These are phyloP conservation scores for Aristolochia fimbriata DNA, from an alignment of 164 flowering plant genomes.

Conservation along the genomic window DNA sequence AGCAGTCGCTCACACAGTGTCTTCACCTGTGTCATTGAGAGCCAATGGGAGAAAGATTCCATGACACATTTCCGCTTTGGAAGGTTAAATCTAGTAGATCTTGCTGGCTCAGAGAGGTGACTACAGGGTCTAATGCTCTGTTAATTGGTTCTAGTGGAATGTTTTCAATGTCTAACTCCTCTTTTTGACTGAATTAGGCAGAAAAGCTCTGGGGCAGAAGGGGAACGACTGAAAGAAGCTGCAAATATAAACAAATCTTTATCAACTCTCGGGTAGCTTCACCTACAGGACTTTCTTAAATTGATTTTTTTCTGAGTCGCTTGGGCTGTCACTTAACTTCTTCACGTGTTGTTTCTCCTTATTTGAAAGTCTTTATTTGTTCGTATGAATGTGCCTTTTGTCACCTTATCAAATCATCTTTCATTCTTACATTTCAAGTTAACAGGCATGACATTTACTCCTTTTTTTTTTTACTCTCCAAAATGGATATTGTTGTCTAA, in stretches of 20 bases:
- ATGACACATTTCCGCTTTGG: constrained; percentile 69
- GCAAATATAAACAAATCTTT: constrained; percentile 88
- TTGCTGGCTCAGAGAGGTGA: constrained; percentile 98
- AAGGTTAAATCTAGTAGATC: constrained; percentile 80
- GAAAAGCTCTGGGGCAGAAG: constrained; percentile 94
- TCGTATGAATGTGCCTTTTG: no score
- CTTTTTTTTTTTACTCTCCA: neutral
- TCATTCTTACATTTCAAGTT: no score
- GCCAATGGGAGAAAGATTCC: constrained; percentile 79
- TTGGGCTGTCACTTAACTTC: no score
- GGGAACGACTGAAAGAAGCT: constrained; percentile 91
- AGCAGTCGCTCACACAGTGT: constrained; percentile 97
- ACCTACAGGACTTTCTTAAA: constrained; percentile 1
- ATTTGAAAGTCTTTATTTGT: no score
- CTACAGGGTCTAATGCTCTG: neutral
- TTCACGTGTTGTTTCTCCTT: no score
- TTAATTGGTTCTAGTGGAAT: neutral
- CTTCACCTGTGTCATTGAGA: constrained; percentile 81
- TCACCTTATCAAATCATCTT: no score
- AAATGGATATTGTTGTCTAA: neutral
- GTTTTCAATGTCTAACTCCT: constrained; percentile 2
- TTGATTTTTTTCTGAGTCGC: neutral
- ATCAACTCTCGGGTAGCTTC: constrained; percentile 77
- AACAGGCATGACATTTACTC: no score
- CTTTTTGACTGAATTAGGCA: constrained; percentile 36